Percentiles rank a stretch among this genome's conserved stretches.
These are phyloP conservation scores for Alternaria gansuensis DNA, from an alignment of 2,329 filamentous ascomycete genomes.

Conservation along the genomic window DNA sequence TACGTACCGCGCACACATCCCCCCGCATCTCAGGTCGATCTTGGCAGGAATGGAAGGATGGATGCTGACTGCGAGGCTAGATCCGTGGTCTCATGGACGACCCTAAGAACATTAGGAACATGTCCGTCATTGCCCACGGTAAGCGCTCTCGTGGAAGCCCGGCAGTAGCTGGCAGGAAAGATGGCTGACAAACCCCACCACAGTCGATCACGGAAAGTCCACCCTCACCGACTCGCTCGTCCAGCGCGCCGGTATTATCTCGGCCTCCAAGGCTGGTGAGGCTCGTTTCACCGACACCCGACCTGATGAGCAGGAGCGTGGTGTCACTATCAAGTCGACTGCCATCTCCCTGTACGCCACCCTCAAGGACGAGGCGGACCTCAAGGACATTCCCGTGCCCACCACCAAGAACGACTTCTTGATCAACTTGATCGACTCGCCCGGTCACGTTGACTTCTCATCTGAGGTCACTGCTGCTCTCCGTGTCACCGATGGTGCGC, in stretches of 20 bases:
- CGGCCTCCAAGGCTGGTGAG: slow-evolving; percentile 95
- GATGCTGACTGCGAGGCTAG: slow-evolving; percentile 56
- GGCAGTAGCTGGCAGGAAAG: slow-evolving; percentile 21
- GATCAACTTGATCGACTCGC: slow-evolving; percentile 99
- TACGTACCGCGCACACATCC: slow-evolving; percentile 56
- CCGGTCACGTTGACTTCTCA: slow-evolving; percentile 99
- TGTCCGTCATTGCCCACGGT: slow-evolving; percentile 99
- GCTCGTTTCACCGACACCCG: slow-evolving; percentile 96
- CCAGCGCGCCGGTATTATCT: slow-evolving; percentile 99
- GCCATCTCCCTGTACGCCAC: slow-evolving; percentile 97
- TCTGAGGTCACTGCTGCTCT: slow-evolving; percentile 99
- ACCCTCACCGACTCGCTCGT: slow-evolving; percentile 99
- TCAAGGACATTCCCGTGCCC: slow-evolving; percentile 94
- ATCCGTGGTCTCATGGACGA: slow-evolving; percentile 82
- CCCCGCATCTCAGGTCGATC: slow-evolving; percentile 32
- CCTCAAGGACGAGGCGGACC: slow-evolving; percentile 80
- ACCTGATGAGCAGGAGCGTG: slow-evolving; percentile 97
- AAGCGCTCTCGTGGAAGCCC: slow-evolving; percentile 46
- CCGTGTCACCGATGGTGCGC: slow-evolving; percentile 99
- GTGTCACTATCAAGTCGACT: slow-evolving; percentile 99
- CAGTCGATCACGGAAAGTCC: slow-evolving; percentile 99
- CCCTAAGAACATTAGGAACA: slow-evolving; percentile 83
- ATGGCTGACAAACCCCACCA: slow-evolving; percentile 38
- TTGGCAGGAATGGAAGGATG: slow-evolving; percentile 16
- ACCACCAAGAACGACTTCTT: slow-evolving; percentile 95